Evolutionary conservation across 805 yeast genomes (phyloP).

Genomic region (Candida argentea): DNA sequence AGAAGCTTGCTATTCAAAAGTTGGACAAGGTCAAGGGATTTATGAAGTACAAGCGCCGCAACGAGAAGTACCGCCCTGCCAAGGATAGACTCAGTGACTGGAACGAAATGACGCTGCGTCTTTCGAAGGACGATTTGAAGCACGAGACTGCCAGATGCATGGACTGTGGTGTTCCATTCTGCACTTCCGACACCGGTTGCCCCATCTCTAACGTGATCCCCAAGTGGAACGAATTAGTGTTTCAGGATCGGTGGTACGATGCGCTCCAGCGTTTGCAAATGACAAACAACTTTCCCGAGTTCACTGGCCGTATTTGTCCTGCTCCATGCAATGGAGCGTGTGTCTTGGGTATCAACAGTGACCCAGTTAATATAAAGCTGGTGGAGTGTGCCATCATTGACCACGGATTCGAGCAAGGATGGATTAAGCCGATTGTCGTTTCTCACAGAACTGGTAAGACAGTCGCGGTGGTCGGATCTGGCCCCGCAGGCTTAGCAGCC

Average conservation of each 20-base stretch:
- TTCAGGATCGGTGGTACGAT: slow-evolving; percentile 88
- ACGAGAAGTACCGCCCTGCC: slow-evolving; percentile 77
- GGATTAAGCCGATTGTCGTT: slow-evolving; percentile 87
- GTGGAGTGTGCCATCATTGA: slow-evolving; percentile 95
- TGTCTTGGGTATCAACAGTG: slow-evolving; percentile 85
- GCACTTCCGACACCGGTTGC: slow-evolving; percentile 97
- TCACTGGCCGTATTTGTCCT: slow-evolving; percentile 96
- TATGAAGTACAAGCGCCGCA: slow-evolving; percentile 84
- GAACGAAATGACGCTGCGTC: slow-evolving; percentile 77
- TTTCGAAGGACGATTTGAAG: slow-evolving; percentile 77
- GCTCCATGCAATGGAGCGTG: slow-evolving; percentile 98
- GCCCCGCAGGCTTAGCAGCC: slow-evolving; percentile 94
- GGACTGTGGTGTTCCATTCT: slow-evolving; percentile 99
- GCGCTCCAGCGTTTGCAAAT: slow-evolving; percentile 85
- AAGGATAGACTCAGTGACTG: slow-evolving; percentile 76
- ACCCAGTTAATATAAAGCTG: slow-evolving; percentile 93
- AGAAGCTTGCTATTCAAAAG: slow-evolving; percentile 49
- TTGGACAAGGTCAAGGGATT: slow-evolving; percentile 83
- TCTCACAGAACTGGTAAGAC: slow-evolving; percentile 69
- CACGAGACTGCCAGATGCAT: slow-evolving; percentile 96
- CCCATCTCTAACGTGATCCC: slow-evolving; percentile 96
- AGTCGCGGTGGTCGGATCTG: slow-evolving; percentile 88
- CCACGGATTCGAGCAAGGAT: slow-evolving; percentile 91
- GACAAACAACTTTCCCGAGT: slow-evolving; percentile 98
- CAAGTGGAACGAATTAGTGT: slow-evolving; percentile 94